Conservation (phyloP, 2,329 filamentous ascomycete genomes). For the Botrytis pseudocinerea region DNA sequence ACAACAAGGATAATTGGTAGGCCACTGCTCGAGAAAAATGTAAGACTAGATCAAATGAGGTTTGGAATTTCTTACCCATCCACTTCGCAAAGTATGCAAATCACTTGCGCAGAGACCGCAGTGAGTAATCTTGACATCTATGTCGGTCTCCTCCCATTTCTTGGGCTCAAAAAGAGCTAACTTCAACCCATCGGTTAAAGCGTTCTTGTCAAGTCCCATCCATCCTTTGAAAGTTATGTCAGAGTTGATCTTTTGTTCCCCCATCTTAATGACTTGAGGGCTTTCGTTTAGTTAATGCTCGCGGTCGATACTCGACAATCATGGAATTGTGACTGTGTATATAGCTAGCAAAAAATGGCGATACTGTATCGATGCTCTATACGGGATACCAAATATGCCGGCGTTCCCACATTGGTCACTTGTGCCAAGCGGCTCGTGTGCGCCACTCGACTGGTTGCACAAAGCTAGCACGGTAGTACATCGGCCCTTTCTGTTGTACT, state of each 20-base stretch:
- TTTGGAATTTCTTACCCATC: conserved; percentile 30
- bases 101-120: conserved; percentile 49
- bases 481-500: conserved; percentile 5
- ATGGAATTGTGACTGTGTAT: neutral
- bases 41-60: conserved; percentile 2
- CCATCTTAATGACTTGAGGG: neutral
- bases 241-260: neutral
- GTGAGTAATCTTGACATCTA: conserved; percentile 49
- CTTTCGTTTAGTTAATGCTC: neutral
- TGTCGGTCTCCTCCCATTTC: conserved; percentile 48
- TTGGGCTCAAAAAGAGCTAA: conserved; percentile 45
- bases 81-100: conserved; percentile 36
- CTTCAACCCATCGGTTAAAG: conserved; percentile 34
- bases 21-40: conserved; percentile 33
- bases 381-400: neutral
- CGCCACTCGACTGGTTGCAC: neutral
- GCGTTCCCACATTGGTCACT: conserved; percentile 2
- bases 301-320: neutral
- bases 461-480: neutral
- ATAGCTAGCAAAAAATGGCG: neutral
- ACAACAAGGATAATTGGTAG: conserved; percentile 43
- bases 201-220: conserved; percentile 37
- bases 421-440: conserved; percentile 1
- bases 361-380: conserved; percentile 1
- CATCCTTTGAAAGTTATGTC: conserved; percentile 33